Base-by-base conservation (phyloP, 2,329 filamentous ascomycete species). In the Periconia sp. region DNA sequence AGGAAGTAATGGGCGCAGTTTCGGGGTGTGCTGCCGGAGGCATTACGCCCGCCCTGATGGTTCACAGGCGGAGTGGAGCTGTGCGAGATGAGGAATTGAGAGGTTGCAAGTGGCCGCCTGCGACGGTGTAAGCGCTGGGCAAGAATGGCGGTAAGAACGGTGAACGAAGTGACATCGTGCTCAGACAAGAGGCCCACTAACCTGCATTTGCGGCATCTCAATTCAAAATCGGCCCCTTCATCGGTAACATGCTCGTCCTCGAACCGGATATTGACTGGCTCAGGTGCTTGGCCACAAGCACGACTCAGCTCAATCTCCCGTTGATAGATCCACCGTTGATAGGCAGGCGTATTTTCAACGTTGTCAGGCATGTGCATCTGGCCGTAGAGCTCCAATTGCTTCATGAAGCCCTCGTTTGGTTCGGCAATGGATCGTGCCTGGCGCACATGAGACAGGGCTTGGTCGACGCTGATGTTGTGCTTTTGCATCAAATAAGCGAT, bases 121-220 rank as follows among this genome's bases (percentile, higher is more conserved):
- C 34, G 19, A 37, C 16, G 34, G 21, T 37, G 61, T 69, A 56
- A 68, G 64, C 56, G 55, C 50, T 54, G 52, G 43, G 32, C 34
- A 36, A 40, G 25, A 43, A 32, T 13, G 33, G 31, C 25, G 39
- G 36, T 28, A 39, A 47, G n/a, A 40, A 46, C 30, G 43, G 37
- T 40, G 35, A 50, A 24, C 26, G 40, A 19, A 19, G 37, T 36
- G 32, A 37, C 37, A 55, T 42, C 21, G 37, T 33, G 41, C 30
- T 22, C 22, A 38, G 33, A 35, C 26, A 28, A 31, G 28, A 37
- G 24, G 23, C 22, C 52, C 56, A 61, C 78, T 63, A 81, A 83
- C 69, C 94, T 85, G 78, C 94, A 99, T 73, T 92, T 96, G 65
- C 92, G 90, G 74, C 94, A 97, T 57, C 89, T 83, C 46, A 96